Base-by-base conservation (phyloP, 106 monocot species). In the Allium cepa region DNA sequence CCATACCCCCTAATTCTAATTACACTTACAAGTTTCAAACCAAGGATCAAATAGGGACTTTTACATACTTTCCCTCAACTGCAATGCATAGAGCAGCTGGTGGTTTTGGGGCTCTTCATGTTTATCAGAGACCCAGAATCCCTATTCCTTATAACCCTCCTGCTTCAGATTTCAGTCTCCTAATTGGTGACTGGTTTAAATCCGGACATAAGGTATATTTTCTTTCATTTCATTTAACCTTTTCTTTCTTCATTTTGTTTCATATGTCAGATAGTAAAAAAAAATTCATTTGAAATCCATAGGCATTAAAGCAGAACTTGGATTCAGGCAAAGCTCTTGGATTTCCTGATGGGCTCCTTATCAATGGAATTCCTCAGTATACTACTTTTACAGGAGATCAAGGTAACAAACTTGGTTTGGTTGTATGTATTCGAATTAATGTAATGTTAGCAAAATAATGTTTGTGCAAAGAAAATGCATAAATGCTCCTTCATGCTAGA, bases 11-110 rank as follows among this genome's bases (percentile, higher is more conserved):
- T 1, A 70, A 71, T 8, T 61, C 73, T 8, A 96, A 96, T 76
- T 96, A 82, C 84, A 96, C 96, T 0, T 96, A 91, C 84, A 76
- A 78, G 70, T 85, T 91, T 67, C 95, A 96, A 50, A 47, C 83
- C 26, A 96, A 96, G 81, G 95, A 96, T 53, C 96, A 96, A 80
- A 92, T 96, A 8, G 96, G 96, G 8, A 82, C 78, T 46, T 96
- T 75, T 76, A 76, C 78, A 8, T 96, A 96, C 79, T 96, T 86
- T 72, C 96, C 91, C 2, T 88, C 91, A 7, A 81, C 88, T 0
- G 88, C 77, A 2, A 80, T 96, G 82, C 91, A 91, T 78, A 68
- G 96, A 11, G 88, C 91, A 7, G 69, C 84, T 7, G 96, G 96
- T 3, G 96, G 96, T 0, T 96, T 80, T 59, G 96, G 96, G 0